These are phyloP conservation scores for Paraleonurus japonicus DNA, from an alignment of 257 asterid genomes.

Conservation along the genomic window DNA sequence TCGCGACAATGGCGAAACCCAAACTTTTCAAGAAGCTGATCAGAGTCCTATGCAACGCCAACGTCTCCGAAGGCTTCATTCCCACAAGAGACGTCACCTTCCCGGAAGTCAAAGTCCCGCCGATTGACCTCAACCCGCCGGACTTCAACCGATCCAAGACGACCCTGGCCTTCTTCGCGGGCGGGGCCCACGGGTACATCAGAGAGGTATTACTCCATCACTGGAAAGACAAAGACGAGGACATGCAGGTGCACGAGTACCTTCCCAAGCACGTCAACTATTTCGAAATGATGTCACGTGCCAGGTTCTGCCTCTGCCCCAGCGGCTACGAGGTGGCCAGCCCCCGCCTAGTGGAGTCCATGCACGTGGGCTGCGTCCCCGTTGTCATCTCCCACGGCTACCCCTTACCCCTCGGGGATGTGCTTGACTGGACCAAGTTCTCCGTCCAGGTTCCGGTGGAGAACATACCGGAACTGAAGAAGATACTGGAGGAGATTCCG, in stretches of 20 bases:
- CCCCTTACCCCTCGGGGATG: slow-evolving; percentile 56
- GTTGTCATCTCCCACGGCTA: slow-evolving; percentile 48
- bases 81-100: slow-evolving; percentile 49
- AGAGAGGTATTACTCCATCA: slow-evolving; percentile 34
- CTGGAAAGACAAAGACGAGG: slow-evolving; percentile 26
- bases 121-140: slow-evolving; percentile 32
- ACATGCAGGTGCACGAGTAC: slow-evolving; percentile 48
- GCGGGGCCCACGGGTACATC: slow-evolving; percentile 61
- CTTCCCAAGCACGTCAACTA: slow-evolving; percentile 41
- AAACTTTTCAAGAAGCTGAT: slow-evolving; percentile 37
- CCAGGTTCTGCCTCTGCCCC: slow-evolving; percentile 57
- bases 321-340: slow-evolving; percentile 80
- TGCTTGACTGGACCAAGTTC: slow-evolving; percentile 55
- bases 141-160: slow-evolving; percentile 23
- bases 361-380: slow-evolving; percentile 43
- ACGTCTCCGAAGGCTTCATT: slow-evolving; percentile 51
- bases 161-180: slow-evolving; percentile 59
- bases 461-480: slow-evolving; percentile 40
- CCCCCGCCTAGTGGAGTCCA: slow-evolving; percentile 54
- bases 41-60: slow-evolving; percentile 69
- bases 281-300: slow-evolving; percentile 35
- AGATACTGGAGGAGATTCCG: slow-evolving; percentile 36
- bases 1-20: slow-evolving; percentile 30
- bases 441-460: slow-evolving; percentile 38
- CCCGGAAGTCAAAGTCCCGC: slow-evolving; percentile 49